These are phyloP conservation scores for Boletus bicolor DNA, from an alignment of 768 basidiomycete species.

Conservation along the genomic window DNA sequence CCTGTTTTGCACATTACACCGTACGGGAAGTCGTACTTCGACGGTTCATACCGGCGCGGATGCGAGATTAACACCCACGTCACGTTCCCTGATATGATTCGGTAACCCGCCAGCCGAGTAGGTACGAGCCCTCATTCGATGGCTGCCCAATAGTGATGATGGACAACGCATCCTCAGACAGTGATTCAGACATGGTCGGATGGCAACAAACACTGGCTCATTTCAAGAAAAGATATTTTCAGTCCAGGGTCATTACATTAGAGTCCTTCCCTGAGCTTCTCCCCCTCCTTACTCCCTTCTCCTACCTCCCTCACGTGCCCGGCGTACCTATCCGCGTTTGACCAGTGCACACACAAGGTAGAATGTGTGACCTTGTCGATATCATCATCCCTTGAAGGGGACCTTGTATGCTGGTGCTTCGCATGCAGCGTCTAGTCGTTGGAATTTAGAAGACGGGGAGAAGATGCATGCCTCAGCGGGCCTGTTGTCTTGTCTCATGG, in stretches of 20 bases:
- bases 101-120: neutral
- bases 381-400: neutral
- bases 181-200: neutral
- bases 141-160: neutral
- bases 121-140: neutral
- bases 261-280: neutral
- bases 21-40: slow-evolving; percentile 82
- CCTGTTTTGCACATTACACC: slow-evolving; percentile 71
- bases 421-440: neutral
- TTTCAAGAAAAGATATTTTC: slow-evolving; percentile 4
- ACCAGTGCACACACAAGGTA: neutral
- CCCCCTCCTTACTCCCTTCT: neutral
- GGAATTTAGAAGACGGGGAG: neutral
- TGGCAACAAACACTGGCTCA: neutral
- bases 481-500: neutral
- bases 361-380: neutral
- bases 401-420: neutral
- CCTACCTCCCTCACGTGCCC: neutral
- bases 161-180: too few relatives aligned
- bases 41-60: slow-evolving; percentile 86
- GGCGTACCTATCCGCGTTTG: slow-evolving; percentile 7
- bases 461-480: neutral
- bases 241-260: slow-evolving; percentile 17
- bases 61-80: slow-evolving; percentile 63
- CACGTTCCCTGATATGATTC: neutral